These are phyloP conservation scores for Yamadazyma endophytica DNA, from an alignment of 805 yeast genomes.

Conservation along the genomic window DNA sequence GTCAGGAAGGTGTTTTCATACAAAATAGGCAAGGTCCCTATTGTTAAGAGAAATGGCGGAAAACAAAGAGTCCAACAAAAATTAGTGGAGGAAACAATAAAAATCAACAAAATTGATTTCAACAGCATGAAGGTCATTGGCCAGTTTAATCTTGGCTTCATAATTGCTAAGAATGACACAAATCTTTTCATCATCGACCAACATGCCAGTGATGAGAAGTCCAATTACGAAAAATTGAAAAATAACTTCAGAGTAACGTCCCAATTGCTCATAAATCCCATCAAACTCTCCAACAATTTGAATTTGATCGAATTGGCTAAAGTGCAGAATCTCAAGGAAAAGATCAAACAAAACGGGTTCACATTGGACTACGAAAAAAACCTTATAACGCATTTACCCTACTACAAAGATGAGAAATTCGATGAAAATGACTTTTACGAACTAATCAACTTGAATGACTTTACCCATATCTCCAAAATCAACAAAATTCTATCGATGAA, in stretches of 20 bases:
- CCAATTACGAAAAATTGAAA: constrained; percentile 67
- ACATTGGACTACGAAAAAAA: constrained; percentile 57
- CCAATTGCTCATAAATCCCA: constrained; percentile 62
- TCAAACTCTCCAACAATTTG: constrained; percentile 66
- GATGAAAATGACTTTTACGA: constrained; percentile 71
- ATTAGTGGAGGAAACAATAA: no score
- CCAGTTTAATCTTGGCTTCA: constrained; percentile 93
- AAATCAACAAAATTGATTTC: constrained; percentile 72
- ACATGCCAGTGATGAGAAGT: constrained; percentile 97
- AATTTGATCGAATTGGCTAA: constrained; percentile 75
- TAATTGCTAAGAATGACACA: constrained; percentile 56
- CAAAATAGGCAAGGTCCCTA: no score
- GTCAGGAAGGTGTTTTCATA: no score
- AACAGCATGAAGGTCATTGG: constrained; percentile 75
- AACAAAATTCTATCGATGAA: constrained; percentile 87
- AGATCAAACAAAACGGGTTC: constrained; percentile 78
- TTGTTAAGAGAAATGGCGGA: no score
- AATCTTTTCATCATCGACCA: constrained; percentile 90
- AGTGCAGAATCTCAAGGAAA: constrained; percentile 53
- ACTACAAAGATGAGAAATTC: constrained; percentile 66
- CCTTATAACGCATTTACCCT: constrained; percentile 61
- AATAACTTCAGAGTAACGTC: constrained; percentile 49
- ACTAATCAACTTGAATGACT: constrained; percentile 45
- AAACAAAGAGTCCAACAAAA: no score
- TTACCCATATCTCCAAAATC: constrained; percentile 51